Evolutionary conservation across 2,329 filamentous ascomycete genomes (phyloP).

Genomic region (Cercospora citrullina): DNA sequence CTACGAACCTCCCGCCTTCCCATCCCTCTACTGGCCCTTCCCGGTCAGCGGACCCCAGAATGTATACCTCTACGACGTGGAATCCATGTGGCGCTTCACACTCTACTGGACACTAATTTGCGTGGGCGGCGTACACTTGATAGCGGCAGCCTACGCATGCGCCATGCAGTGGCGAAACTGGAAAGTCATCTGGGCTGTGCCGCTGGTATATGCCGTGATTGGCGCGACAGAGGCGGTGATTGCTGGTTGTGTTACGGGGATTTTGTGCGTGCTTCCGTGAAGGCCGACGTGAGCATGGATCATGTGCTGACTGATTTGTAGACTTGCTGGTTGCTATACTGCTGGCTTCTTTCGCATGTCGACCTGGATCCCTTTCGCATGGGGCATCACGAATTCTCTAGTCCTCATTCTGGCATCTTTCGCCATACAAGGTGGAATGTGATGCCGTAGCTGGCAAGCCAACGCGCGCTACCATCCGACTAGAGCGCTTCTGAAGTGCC

Average conservation of each 20-base stretch:
- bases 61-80: conserved; percentile 69
- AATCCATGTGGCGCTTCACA: conserved; percentile 85
- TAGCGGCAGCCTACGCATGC: conserved; percentile 70
- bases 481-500: neutral
- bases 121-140: conserved; percentile 72
- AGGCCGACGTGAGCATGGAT: no score
- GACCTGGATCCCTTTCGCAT: conserved; percentile 89
- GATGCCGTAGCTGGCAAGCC: conserved; percentile 32
- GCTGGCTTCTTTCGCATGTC: conserved; percentile 87
- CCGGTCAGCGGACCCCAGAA: conserved; percentile 57
- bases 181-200: conserved; percentile 67
- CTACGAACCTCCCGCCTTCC: conserved; percentile 72
- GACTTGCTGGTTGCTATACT: conserved; percentile 76
- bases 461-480: neutral
- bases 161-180: conserved; percentile 64
- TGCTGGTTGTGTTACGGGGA: conserved; percentile 76
- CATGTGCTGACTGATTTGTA: conserved; percentile 39
- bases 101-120: conserved; percentile 82
- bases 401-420: conserved; percentile 85
- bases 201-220: conserved; percentile 68
- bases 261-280: conserved; percentile 62
- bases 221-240: conserved; percentile 75
- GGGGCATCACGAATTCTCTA: conserved; percentile 81
- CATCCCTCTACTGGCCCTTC: conserved; percentile 76
- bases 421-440: conserved; percentile 87